Conservation (phyloP, 1,284 basidiomycete species). For the Stygiomarasmius scandens region DNA sequence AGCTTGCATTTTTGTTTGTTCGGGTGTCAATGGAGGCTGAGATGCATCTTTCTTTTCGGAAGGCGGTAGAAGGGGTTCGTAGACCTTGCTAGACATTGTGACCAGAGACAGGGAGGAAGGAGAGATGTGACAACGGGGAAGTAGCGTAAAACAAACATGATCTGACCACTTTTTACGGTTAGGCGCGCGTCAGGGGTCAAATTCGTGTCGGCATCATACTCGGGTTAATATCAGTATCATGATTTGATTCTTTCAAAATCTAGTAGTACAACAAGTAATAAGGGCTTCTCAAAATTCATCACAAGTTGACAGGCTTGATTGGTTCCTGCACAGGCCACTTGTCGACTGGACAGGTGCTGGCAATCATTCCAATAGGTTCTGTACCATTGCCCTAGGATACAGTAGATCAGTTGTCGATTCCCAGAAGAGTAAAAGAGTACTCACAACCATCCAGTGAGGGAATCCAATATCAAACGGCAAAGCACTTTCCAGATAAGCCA, state of each 20-base stretch:
- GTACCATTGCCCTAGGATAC: constrained; percentile 6
- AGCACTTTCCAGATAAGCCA: constrained; percentile 3
- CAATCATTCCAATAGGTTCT: not conserved
- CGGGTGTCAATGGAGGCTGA: constrained; percentile 41
- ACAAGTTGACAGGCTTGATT: too few relatives aligned
- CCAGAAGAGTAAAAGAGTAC: not conserved
- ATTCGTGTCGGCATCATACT: too few relatives aligned
- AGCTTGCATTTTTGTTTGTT: constrained; percentile 54
- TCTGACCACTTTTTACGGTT: too few relatives aligned
- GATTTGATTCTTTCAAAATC: too few relatives aligned
- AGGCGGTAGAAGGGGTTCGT: constrained; percentile 37
- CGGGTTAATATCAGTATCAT: too few relatives aligned
- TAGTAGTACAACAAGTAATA: too few relatives aligned
- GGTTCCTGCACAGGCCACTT: not conserved
- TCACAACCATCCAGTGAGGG: constrained; percentile 2
- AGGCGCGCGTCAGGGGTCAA: too few relatives aligned
- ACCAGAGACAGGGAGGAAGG: constrained; percentile 2
- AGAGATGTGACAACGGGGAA: not conserved
- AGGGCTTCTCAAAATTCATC: too few relatives aligned
- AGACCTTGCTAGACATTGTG: constrained; percentile 34
- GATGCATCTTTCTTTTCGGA: constrained; percentile 32
- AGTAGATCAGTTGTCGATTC: not conserved
- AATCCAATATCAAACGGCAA: constrained; percentile 9
- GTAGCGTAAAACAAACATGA: not conserved
- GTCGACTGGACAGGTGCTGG: not conserved